Evolutionary conservation across 495 filamentous ascomycete species (phyloP).

Genomic region (Talaromyces stipitatus): DNA sequence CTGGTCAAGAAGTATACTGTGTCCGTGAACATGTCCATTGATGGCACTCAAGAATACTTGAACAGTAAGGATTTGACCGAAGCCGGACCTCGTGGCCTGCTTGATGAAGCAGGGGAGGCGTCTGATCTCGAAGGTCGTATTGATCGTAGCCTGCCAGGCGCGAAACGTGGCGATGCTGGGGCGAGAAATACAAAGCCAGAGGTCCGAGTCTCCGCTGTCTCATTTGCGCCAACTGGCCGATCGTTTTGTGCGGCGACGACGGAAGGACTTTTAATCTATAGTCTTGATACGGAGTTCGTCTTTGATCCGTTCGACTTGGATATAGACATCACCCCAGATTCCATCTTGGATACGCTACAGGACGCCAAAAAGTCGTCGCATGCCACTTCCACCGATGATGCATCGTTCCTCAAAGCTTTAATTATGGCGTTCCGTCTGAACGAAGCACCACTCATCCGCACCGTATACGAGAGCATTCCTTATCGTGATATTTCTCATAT

Average conservation of each 20-base stretch:
- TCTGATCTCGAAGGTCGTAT: conserved; percentile 83
- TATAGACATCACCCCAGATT: conserved; percentile 79
- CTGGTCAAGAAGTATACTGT: conserved; percentile 93
- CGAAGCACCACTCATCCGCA: conserved; percentile 64
- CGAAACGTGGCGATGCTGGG: conserved; percentile 76
- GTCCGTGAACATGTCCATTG: conserved; percentile 84
- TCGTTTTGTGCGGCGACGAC: conserved; percentile 93
- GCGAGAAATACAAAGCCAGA: conserved; percentile 67
- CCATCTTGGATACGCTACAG: conserved; percentile 64
- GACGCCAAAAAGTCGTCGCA: conserved; percentile 32
- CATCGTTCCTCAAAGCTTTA: conserved; percentile 81
- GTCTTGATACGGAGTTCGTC: conserved; percentile 63
- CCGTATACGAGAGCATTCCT: conserved; percentile 80
- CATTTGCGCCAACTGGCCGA: conserved; percentile 81
- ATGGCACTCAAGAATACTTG: conserved; percentile 93
- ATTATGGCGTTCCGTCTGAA: conserved; percentile 97
- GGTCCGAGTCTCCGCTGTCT: conserved; percentile 76
- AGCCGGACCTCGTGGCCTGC: conserved; percentile 71
- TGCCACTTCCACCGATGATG: conserved; percentile 35
- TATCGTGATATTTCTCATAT: conserved; percentile 67
- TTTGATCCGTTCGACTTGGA: conserved; percentile 98
- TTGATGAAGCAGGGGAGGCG: conserved; percentile 80
- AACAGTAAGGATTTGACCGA: conserved; percentile 89
- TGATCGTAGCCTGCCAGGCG: conserved; percentile 79
- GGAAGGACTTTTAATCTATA: conserved; percentile 89